phyloP scores from a whole-genome alignment of 768 basidiomycete species.

The Ephemerocybe angulata region DNA sequence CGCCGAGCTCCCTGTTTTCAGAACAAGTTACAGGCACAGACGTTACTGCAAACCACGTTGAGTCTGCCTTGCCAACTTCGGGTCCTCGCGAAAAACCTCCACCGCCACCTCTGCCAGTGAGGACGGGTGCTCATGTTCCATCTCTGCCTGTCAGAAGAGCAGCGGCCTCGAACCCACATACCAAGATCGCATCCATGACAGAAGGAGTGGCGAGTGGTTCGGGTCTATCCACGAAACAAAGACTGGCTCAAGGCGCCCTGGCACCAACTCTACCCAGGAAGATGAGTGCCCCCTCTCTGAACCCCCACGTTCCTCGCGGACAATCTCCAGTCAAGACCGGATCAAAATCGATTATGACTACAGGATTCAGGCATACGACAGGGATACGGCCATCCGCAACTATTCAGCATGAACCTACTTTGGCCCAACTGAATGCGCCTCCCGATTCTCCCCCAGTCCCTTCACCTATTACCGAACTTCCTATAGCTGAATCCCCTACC shows the following conservation, averaged over 20 bases:
- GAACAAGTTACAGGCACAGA: neutral
- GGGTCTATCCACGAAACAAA: conserved; percentile 49
- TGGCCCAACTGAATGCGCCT: conserved; percentile 19
- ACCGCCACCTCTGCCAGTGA: conserved; percentile 5
- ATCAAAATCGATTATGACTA: conserved; percentile 5
- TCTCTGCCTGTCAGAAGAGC: neutral
- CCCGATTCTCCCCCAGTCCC: neutral
- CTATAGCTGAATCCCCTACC: conserved; percentile 2
- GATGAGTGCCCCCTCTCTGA: neutral
- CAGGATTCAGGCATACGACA: neutral
- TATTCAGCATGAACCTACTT: conserved; percentile 14
- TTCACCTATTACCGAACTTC: neutral
- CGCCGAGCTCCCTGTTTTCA: neutral
- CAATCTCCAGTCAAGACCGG: neutral
- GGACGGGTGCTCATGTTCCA: no score
- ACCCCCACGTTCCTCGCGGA: no score
- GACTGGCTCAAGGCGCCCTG: conserved; percentile 39
- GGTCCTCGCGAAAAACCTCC: conserved; percentile 1
- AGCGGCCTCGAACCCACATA: conserved; percentile 17
- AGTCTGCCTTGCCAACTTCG: neutral
- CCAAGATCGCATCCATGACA: conserved; percentile 16
- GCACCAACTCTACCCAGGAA: conserved; percentile 35
- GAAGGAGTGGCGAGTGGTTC: conserved; percentile 19
- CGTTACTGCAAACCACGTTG: neutral
- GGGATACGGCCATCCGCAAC: conserved; percentile 4